These are phyloP conservation scores for Lipomyces chichibuensis DNA, from an alignment of 805 yeast genomes.

Conservation along the genomic window DNA sequence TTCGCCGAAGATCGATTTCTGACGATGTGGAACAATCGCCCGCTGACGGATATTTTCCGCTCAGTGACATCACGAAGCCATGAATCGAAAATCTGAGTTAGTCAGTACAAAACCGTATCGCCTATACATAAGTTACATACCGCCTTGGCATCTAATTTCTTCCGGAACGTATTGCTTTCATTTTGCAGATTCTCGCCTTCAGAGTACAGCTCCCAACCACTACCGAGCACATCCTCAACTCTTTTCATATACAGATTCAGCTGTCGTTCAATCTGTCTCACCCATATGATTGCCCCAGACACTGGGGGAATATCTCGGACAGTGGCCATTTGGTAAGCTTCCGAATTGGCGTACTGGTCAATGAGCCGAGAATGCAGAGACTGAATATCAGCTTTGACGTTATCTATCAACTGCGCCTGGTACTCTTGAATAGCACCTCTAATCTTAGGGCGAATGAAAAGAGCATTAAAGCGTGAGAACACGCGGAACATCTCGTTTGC, in stretches of 20 bases:
- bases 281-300: slow-evolving; percentile 56
- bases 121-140: slow-evolving; percentile 3
- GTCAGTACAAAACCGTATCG: not conserved
- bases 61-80: slow-evolving; percentile 53
- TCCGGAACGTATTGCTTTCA: slow-evolving; percentile 53
- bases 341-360: slow-evolving; percentile 42
- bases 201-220: slow-evolving; percentile 62
- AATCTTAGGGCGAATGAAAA: slow-evolving; percentile 58
- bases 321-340: slow-evolving; percentile 45
- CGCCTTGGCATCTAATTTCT: slow-evolving; percentile 51
- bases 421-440: slow-evolving; percentile 63
- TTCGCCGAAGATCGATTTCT: slow-evolving; percentile 39
- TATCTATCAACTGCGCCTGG: slow-evolving; percentile 55
- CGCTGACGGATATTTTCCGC: slow-evolving; percentile 38
- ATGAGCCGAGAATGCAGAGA: slow-evolving; percentile 50
- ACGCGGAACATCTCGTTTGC: slow-evolving; percentile 57
- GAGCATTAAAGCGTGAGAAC: slow-evolving; percentile 53
- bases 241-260: slow-evolving; percentile 50
- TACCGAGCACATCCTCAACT: slow-evolving; percentile 58
- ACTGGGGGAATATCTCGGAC: slow-evolving; percentile 54
- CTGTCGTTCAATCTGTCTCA: slow-evolving; percentile 54
- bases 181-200: slow-evolving; percentile 67
- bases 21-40: slow-evolving; percentile 49
- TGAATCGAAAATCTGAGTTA: slow-evolving; percentile 43
- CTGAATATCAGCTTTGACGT: slow-evolving; percentile 54